Base-by-base conservation (phyloP, 495 filamentous ascomycete species). In the Penicillium egyptiacum region DNA sequence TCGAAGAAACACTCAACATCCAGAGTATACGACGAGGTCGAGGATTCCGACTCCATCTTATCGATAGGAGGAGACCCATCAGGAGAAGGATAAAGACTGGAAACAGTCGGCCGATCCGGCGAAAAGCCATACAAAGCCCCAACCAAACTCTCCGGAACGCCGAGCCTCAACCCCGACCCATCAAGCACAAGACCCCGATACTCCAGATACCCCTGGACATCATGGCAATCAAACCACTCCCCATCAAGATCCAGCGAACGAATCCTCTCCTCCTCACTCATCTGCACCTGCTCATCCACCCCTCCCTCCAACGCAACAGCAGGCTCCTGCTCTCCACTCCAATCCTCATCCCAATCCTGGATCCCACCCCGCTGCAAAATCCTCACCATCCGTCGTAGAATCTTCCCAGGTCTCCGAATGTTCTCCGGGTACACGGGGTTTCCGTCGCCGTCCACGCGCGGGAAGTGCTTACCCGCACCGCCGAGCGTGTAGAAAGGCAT, bases 401-500 rank as follows among this genome's bases (percentile, higher is more conserved):
- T 58, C 39, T 61, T 66, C 8, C 60, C 60, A 0, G 66, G 66
- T 41, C 60, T 48, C 4, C 66, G 60, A 3, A 44, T 33, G 49
- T 70, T 66, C 9, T 58, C 41, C 0, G 69, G 71, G 31, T 60
- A 68, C 0, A 66, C 55, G 14, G 63, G 40, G 9, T 50, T 50
- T 0, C 69, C 69, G 11, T 61, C 39, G 16, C 9, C 16, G 8
- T 48, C 58, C 1, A 22, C 2, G 9, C 58, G 60, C 0, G 69
- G 69, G 33, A 61, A 73, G 58, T 87, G 85, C 1, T 83, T 86
- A 0, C 87, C 88, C 3, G 88, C 83, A 4, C 87, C 88, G 14
- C 88, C 88, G 43, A 91, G 73, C 47, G 83, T 72, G 35, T 86
- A 77, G 37, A 86, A 88, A 0, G 89, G 87, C 11, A 82, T 74